Evolutionary conservation across 441 rosid species (phyloP), one percentile per base, ranked within the genome.

Genomic region (Populus hybrid): DNA sequence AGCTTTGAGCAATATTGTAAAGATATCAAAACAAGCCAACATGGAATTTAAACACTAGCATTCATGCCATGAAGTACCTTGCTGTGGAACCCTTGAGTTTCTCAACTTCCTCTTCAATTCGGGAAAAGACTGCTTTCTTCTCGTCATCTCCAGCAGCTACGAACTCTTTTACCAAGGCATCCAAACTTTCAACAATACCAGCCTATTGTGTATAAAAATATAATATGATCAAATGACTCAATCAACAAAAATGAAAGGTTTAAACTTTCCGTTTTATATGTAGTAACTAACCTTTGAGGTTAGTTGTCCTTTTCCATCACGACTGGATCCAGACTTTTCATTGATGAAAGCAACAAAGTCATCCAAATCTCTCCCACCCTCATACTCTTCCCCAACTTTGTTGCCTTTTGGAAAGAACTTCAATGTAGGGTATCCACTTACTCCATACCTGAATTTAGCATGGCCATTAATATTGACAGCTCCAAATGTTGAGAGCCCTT

Each of bases 351-450:
- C 83, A 28, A 94, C 98, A 78, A 95, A 92, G 85, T 91, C 98
- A 35, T 90, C 98, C 63, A 94, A 78, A 77, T 91, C 97, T 85
- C 95, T 86, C 61, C 95, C 97, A 10, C 94, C 98, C 4, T 90
- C 97, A 71, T 94, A 95, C 6, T 92, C 97, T 83, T 92, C 95
- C 74, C 99, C 99, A 18, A 87, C 99, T 86, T 93, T 94, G 87
- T 94, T 93, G 83, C 89, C 83, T 79, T 88, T 92, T 11, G 98
- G 96, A 77, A 96, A 96, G 83, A 94, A 94, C 77, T 93, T 96
- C 79, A 96, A 72, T 34, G 98, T 94, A 78, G 99, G 99, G 89
- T 32, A 94, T 72, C 98, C 99, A 79, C 96, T 93, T 38, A 94
- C 93, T 79, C 93, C 99, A 75, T 84, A 92, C 88, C 98, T 95